Base-by-base conservation (phyloP, 768 basidiomycete genomes). In the Leucosporidium creatinivorum region DNA sequence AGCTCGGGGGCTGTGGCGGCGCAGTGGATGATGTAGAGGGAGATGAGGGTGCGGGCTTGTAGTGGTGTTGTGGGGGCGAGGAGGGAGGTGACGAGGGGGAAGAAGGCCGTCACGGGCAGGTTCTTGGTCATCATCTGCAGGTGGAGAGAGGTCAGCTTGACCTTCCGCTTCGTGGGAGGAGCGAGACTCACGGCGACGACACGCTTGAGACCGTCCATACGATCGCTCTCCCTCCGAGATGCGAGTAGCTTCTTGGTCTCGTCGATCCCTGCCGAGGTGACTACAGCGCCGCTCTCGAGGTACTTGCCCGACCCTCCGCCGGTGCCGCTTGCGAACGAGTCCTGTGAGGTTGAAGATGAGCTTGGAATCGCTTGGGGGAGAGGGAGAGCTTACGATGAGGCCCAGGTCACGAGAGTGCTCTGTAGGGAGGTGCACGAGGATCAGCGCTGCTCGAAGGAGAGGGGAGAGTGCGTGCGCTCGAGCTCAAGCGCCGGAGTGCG, bases 1-100 rank as follows among this genome's bases (percentile, higher is more conserved):
- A 98, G 86, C 78, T 98, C 96, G 19, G 96, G 93, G 74, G 96
- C 93, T 44, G 87, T 85, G 51, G 89, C 87, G 59, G 96, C 92
- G 79, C 96, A 93, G 67, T 91, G 87, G 55, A 98, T 81, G 71
- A 99, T 87, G 80, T 94, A 99, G 71, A 98, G 94, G 79, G 98
- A 98, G 49, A 98, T 92, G 61, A 99, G 86, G 79, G 98, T 97
- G 67, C 94, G 86, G 74, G 94, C 88, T 78, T 96, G 92, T 58
- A 98, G 85, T 76, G 91, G 51, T 90, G 63, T 86, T 15, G 66
- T 85, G 3, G 92, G 89, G 2, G 91, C 91, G 50, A 98, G 94
- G 74, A 93, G 81, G 93, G 69, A 97, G 74, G 97, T 93, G 31
- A 99, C 96, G 76, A 89, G 89, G 7, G 96, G 89, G 75, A 98